Base-by-base conservation (phyloP, 177 flowering plant genomes). In the Vitis hybrid region DNA sequence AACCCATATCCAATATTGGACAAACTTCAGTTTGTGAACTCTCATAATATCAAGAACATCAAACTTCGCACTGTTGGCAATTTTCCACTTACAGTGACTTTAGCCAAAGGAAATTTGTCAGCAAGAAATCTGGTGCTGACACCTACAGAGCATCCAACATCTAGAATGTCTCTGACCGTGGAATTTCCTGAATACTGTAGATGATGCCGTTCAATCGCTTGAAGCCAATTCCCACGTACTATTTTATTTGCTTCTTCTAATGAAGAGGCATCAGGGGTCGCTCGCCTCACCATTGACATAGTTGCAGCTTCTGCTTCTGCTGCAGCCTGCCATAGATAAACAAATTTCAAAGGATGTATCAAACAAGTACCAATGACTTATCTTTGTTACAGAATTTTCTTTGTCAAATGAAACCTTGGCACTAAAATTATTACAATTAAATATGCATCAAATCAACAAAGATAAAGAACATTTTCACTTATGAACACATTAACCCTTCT, bases 291-390 rank as follows among this genome's bases (percentile, higher is more conserved):
- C 85, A 91, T 84, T 0, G 96, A 89, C 90, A 88, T 76, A 51
- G 93, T 87, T 56, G 96, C 93, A 60, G 88, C 83, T 74, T 91
- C 93, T 54, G 91, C 96, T 79, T 91, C 96, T 21, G 96, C 96
- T 69, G 96, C 96, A 76, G 96, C 96, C 96, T 91, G 79, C 65
- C 71, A 78, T 23, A 5, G 0, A 39, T 39, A 4, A 39, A 39
- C 9, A 39, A 39, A 39, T 39, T 26, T 26, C 30, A 23, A 23
- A 23, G 26, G 26, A 23, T 23, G 26, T 0, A 23, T 0, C 26
- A 0, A 23, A 2, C 26, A 23, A 23, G 3, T 23, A 23, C 26
- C 26, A 26, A 26, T 26, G 30, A 26, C 30, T 26, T 0, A 26
- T 26, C 30, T 26, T 26, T 26, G 30, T 3, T 26, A 26, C 30